Base-by-base conservation (phyloP, 2,329 filamentous ascomycete species). In the Thelonectria blattea region DNA sequence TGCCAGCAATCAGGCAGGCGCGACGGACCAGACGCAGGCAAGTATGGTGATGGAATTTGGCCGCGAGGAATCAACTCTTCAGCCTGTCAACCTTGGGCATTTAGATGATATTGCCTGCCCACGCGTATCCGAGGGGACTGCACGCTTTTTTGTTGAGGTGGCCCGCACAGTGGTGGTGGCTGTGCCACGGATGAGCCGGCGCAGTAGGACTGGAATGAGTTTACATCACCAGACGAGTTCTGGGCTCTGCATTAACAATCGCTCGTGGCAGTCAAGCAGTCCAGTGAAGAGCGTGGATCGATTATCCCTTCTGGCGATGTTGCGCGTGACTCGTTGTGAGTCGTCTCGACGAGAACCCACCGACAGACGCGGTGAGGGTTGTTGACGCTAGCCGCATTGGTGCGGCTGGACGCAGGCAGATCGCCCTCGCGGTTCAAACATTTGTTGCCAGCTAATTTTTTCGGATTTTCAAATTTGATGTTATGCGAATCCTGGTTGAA, bases 1-100 rank as follows among this genome's bases (percentile, higher is more conserved):
- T 24, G 15, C 42, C 12, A 24, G n/a, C 30, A 47, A 32, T 41
- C n/a, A 54, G 52, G 52, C 20, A 54, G 52, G 41, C 30, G 22
- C 37, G 34, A 9, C 17, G n/a, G n/a, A n/a, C n/a, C n/a, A n/a
- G n/a, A n/a, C 22, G 20, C 22, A 1, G 11, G n/a, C n/a, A 8
- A n/a, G 15, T 9, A 32, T 32, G 15, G 11, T 14, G 11, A 34
- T 14, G 34, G 34, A n/a, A 37, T 37, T 30, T 7, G 27, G 5
- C 15, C 34, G 15, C 11, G 34, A 37, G 4, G 34, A 37, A 37
- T 5, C 34, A 15, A 37, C 34, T n/a, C 5, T 30, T 37, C 34
- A 15, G 34, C 34, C 11, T 37, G 34, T 11, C 34, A 37, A 15
- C 12, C 34, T 14, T 37, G 34, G 34, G 8, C n/a, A 24, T 24